Evolutionary conservation across 192 early-diverging fungal species (phyloP), one percentile per base, ranked within the genome.

Genomic region (Gigaspora rosea): DNA sequence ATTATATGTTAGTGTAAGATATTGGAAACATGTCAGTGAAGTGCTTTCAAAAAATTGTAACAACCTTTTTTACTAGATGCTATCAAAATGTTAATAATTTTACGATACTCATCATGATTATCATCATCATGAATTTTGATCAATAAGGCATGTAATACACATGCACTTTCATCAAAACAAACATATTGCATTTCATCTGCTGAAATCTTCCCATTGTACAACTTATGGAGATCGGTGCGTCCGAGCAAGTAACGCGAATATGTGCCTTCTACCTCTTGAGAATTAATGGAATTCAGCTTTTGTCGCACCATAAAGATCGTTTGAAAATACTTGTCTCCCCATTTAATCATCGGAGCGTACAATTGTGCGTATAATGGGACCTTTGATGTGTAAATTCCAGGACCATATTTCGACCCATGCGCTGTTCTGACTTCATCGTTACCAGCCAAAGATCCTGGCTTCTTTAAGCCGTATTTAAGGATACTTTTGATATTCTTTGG

Each of bases 91-190:
- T n/a, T n/a, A n/a, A n/a, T n/a, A n/a, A n/a, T n/a, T n/a, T n/a
- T n/a, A n/a, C n/a, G n/a, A n/a, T n/a, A n/a, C n/a, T n/a, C n/a
- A n/a, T n/a, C n/a, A n/a, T n/a, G n/a, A n/a, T n/a, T n/a, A n/a
- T n/a, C n/a, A n/a, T n/a, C n/a, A n/a, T n/a, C n/a, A n/a, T n/a
- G n/a, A n/a, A n/a, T n/a, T n/a, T n/a, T n/a, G n/a, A n/a, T n/a
- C n/a, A n/a, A 63, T 3, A 63, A 33, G 27, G 61, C 61, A 10
- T 63, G 32, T 33, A 63, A 4, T 4, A 63, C 32, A 35, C 61
- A 63, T 16, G 61, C 22, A 20, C 32, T 63, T 63, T 63, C 61
- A 15, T 63, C 61, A 35, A 35, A 63, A 22, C 61, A 63, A 63
- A 63, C 61, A 63, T 33, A 63, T 35, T 63, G 61, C 10, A 63